Evolutionary conservation across 73 alveolate species (phyloP).

Genomic region (Symbiodinium natans): DNA sequence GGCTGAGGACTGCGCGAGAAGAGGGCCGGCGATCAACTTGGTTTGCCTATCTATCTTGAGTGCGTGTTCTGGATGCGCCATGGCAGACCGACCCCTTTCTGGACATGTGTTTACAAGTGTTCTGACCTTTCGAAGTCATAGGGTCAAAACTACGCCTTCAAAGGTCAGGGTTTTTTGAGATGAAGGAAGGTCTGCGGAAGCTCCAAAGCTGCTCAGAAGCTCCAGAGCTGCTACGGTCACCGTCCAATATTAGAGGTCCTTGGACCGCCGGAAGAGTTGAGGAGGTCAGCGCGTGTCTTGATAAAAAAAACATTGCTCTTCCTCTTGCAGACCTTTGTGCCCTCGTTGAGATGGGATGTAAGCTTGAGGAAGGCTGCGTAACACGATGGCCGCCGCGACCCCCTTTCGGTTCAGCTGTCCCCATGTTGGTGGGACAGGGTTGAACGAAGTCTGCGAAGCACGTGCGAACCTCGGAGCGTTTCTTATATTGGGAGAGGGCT

Average conservation of each 20-base stretch:
- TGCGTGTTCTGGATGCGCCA: not conserved
- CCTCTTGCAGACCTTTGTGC: too few species aligned
- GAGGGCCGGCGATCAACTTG: not conserved
- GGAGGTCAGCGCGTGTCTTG: too few species aligned
- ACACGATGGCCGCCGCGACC: not conserved
- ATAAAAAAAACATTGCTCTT: too few species aligned
- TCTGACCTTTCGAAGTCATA: not conserved
- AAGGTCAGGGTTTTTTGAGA: not conserved
- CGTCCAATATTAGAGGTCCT: too few species aligned
- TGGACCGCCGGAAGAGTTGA: too few species aligned
- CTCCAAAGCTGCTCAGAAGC: too few species aligned
- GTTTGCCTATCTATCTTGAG: not conserved
- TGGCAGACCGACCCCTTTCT: not conserved
- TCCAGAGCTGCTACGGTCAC: too few species aligned
- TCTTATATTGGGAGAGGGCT: too few species aligned
- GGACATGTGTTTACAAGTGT: not conserved
- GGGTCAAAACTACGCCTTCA: not conserved
- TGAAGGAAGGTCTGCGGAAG: not conserved
- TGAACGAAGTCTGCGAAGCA: not conserved
- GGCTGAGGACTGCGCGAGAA: constrained; percentile 35
- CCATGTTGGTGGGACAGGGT: not conserved
- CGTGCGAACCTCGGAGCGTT: not conserved
- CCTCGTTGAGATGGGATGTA: too few species aligned
- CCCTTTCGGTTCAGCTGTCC: not conserved
- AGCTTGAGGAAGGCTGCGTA: too few species aligned